Evolutionary conservation across 176 grass and related monocot species (phyloP).

Genomic region (barley (Hordeum vulgare)): MorexV3_pseudomolecules_assembly NC_058522.1:525326977-525327476

Average conservation of each 20-base stretch:
- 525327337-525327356: conserved; percentile 90
- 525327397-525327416: conserved; percentile 28
- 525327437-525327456: conserved; percentile 37
- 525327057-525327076: conserved; percentile 98
- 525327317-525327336: conserved; percentile 97
- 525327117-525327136: conserved; percentile 96
- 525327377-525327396: conserved; percentile 44
- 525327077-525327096: conserved; percentile 99
- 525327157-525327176: conserved; percentile 98
- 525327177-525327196: conserved; percentile 92
- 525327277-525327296: conserved; percentile 53
- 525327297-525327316: conserved; percentile 66
- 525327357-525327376: conserved; percentile 72
- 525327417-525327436: conserved; percentile 32
- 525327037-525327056: conserved; percentile 89
- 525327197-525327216: conserved; percentile 65
- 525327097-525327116: conserved; percentile 97
- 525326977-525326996: conserved; percentile 98
- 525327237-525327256: conserved; percentile 67
- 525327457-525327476: conserved; percentile 80
- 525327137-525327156: conserved; percentile 99
- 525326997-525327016: conserved; percentile 97
- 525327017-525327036: conserved; percentile 97
- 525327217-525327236: conserved; percentile 63
- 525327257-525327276: conserved; percentile 35